Evolutionary conservation across 2,329 filamentous ascomycete genomes (phyloP).

Genomic region (Colletotrichum zoysiae): DNA sequence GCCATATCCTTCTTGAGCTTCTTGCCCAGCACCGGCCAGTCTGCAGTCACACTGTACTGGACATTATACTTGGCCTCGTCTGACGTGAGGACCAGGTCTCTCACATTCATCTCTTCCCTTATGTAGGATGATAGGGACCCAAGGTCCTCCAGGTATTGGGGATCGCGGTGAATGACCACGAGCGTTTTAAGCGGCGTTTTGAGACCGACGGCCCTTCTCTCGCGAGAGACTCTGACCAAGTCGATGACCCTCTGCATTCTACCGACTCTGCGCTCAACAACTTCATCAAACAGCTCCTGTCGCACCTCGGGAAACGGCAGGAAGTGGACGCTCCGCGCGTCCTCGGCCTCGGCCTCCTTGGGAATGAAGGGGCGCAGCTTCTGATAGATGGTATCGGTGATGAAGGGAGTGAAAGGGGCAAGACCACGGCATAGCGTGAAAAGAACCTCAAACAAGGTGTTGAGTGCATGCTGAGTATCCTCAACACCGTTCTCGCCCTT

Average conservation of each 20-base stretch:
- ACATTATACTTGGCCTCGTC: slow-evolving; percentile 95
- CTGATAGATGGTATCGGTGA: slow-evolving; percentile 94
- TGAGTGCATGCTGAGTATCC: slow-evolving; percentile 90
- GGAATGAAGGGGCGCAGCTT: slow-evolving; percentile 87
- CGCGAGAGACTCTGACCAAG: slow-evolving; percentile 85
- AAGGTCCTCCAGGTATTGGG: slow-evolving; percentile 87
- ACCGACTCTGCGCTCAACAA: slow-evolving; percentile 86
- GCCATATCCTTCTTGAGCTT: slow-evolving; percentile 96
- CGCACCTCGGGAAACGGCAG: slow-evolving; percentile 89
- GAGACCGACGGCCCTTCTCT: slow-evolving; percentile 84
- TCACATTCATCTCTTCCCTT: slow-evolving; percentile 90
- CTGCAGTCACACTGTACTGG: slow-evolving; percentile 88
- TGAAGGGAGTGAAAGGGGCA: slow-evolving; percentile 94
- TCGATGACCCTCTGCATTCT: slow-evolving; percentile 98
- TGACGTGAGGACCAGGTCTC: slow-evolving; percentile 83
- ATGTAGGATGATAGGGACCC: slow-evolving; percentile 90
- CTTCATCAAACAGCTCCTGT: slow-evolving; percentile 87
- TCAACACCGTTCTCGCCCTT: slow-evolving; percentile 90
- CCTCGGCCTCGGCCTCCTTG: slow-evolving; percentile 73
- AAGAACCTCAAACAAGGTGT: slow-evolving; percentile 93
- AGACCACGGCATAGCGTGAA: slow-evolving; percentile 90
- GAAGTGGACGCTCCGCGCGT: slow-evolving; percentile 92
- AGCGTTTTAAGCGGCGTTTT: slow-evolving; percentile 93
- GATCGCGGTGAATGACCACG: slow-evolving; percentile 87
- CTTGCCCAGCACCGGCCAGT: slow-evolving; percentile 95